Base-by-base conservation (phyloP, 306 rosid genomes). In the Betula pendula region DNA sequence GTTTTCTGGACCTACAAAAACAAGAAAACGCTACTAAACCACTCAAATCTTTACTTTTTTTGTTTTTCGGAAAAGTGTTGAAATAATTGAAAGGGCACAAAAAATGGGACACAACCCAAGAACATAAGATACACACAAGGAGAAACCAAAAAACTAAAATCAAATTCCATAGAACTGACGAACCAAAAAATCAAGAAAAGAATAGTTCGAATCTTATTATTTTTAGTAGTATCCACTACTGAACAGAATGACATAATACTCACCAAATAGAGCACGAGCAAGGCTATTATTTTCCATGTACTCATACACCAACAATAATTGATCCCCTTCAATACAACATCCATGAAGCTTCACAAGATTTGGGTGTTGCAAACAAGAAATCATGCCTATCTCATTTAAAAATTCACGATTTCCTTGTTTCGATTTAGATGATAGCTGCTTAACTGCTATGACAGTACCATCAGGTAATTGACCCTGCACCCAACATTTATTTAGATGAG, bases 261-360 rank as follows among this genome's bases (percentile, higher is more conserved):
- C 69, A 88, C 97, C 90, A 53, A 90, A 88, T 68, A 92, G 76
- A 22, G 93, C 93, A 43, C 82, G 85, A 35, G 90, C 88, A 42
- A 92, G 92, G 86, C 88, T 85, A 73, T 92, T 92, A 71, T 90
- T 88, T 83, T 90, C 92, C 93, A 92, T 14, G 82, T 90, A 90
- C 83, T 92, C 96, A 47, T 92, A 90, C 15, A 92, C 90, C 84
- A 92, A 62, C 76, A 90, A 68, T 50, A 92, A 53, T 67, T 90
- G 92, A 74, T 88, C 85, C 44, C 89, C 87, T 80, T 92, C 96
- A 33, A 84, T 83, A 75, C 97, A 92, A 60, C 79, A 90, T 79
- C 96, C 93, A 78, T 84, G 75, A 68, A 92, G 92, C 78, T 92
- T 88, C 69, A 92, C 97, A 52, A 90, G 90, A 86, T 92, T 92